These are phyloP conservation scores for Ziziphus jujuba DNA, from an alignment of 306 rosid species.

Conservation along the genomic window DNA sequence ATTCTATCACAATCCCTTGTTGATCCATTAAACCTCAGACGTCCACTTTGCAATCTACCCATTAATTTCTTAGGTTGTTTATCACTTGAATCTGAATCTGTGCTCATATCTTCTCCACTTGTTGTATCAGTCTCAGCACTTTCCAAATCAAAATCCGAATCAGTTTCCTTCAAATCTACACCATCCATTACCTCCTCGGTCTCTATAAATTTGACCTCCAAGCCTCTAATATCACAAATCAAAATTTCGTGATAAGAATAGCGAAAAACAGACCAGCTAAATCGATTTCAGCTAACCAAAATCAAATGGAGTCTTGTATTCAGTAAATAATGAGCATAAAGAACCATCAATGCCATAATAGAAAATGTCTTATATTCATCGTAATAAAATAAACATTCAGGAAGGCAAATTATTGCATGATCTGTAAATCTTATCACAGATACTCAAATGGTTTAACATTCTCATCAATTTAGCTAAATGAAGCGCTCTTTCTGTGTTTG, in stretches of 20 bases:
- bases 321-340: not conserved
- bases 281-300: not conserved
- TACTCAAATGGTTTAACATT: not conserved
- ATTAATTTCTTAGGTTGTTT: slow-evolving; percentile 11
- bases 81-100: slow-evolving; percentile 2
- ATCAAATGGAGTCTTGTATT: not conserved
- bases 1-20: slow-evolving; percentile 9
- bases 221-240: not conserved
- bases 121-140: slow-evolving; percentile 22
- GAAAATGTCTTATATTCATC: not conserved
- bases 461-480: slow-evolving; percentile 1
- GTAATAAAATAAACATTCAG: not conserved
- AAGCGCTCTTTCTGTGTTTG: not conserved
- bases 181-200: slow-evolving; percentile 14
- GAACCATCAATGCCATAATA: not conserved
- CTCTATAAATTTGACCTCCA: not conserved
- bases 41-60: slow-evolving; percentile 25
- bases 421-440: not conserved
- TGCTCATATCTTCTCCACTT: slow-evolving; percentile 20
- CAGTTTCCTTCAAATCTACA: slow-evolving; percentile 17
- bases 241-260: not conserved
- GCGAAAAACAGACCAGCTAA: not conserved
- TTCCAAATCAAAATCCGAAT: slow-evolving; percentile 32
- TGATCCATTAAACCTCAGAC: slow-evolving; percentile 4
- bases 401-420: not conserved